Percentiles rank a stretch among this genome's conserved stretches.
Conservation (phyloP, 495 filamentous ascomycete genomes). For the Sordaria brevicollis region DNA sequence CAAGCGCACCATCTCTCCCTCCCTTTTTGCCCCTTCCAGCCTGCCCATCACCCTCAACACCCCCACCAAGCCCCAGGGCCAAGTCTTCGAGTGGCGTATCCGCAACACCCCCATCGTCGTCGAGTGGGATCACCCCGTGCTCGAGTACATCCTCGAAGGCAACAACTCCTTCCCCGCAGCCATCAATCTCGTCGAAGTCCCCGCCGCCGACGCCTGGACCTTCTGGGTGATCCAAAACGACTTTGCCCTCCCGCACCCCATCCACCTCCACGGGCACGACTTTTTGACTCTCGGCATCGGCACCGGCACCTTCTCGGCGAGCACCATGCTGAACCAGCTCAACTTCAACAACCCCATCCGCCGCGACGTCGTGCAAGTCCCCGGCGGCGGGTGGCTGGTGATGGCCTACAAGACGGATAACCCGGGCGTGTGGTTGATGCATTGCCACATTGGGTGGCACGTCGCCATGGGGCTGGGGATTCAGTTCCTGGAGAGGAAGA, state of each 20-base stretch:
- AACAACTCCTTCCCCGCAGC: conserved; percentile 19
- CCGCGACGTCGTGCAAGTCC: conserved; percentile 31
- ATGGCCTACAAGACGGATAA: conserved; percentile 39
- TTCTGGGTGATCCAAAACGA: conserved; percentile 30
- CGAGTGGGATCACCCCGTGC: conserved; percentile 27
- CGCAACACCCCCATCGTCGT: conserved; percentile 20
- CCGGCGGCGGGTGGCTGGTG: conserved; percentile 23
- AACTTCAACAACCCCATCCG: conserved; percentile 29
- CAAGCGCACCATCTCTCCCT: conserved; percentile 7
- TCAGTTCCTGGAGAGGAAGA: conserved; percentile 34
- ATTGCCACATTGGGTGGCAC: conserved; percentile 46
- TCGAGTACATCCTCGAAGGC: conserved; percentile 20
- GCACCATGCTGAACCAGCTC: conserved; percentile 14
- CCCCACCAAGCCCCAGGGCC: conserved; percentile 3
- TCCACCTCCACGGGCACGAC: conserved; percentile 51
- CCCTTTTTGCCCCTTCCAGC: conserved; percentile 2
- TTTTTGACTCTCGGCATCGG: conserved; percentile 46
- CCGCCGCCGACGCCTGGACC: conserved; percentile 14
- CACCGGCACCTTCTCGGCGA: conserved; percentile 22
- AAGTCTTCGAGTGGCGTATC: conserved; percentile 25
- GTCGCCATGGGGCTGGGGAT: conserved; percentile 33
- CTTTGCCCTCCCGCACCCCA: conserved; percentile 30
- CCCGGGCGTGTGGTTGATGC: conserved; percentile 35
- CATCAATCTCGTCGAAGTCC: conserved; percentile 23
- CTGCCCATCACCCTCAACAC: conserved; percentile 6